phyloP scores from a whole-genome alignment of 148 eudicot genomes.

The Rhododendron kiyosumense region DNA sequence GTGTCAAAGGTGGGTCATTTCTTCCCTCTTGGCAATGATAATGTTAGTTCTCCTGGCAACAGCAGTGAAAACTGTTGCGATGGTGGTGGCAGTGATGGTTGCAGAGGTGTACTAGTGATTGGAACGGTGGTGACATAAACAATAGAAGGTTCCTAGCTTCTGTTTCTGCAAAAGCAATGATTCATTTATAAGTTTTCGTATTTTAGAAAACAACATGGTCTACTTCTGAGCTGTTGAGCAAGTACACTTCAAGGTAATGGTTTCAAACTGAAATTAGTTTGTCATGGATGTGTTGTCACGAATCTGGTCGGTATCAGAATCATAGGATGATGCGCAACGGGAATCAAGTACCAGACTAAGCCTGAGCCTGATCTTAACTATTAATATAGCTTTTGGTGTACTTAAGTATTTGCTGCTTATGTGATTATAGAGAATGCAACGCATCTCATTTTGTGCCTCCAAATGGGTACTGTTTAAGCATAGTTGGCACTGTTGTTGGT shows the following conservation, averaged over 20 bases:
- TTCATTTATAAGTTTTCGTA: not conserved
- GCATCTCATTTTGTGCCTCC: not conserved
- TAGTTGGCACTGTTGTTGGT: not conserved
- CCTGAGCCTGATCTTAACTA: not conserved
- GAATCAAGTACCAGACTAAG: not conserved
- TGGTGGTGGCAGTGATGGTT: not conserved
- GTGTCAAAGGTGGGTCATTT: not conserved
- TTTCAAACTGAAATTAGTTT: not conserved
- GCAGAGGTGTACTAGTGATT: not conserved
- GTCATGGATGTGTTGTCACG: not conserved
- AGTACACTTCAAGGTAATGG: not conserved
- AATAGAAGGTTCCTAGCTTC: not conserved
- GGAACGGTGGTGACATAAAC: not conserved
- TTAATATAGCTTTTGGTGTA: not conserved
- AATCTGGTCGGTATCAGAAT: not conserved
- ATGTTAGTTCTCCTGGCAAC: not conserved
- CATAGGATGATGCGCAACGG: not conserved
- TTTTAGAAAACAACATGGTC: not conserved
- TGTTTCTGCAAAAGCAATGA: not conserved
- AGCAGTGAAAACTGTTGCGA: not conserved
- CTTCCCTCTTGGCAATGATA: not conserved
- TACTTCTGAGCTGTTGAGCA: not conserved
- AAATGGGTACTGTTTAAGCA: not conserved
- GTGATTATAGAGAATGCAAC: not conserved
- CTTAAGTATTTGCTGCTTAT: not conserved